These are phyloP conservation scores for Pseudocercospora cruenta DNA, from an alignment of 2,329 filamentous ascomycete genomes.

Conservation along the genomic window DNA sequence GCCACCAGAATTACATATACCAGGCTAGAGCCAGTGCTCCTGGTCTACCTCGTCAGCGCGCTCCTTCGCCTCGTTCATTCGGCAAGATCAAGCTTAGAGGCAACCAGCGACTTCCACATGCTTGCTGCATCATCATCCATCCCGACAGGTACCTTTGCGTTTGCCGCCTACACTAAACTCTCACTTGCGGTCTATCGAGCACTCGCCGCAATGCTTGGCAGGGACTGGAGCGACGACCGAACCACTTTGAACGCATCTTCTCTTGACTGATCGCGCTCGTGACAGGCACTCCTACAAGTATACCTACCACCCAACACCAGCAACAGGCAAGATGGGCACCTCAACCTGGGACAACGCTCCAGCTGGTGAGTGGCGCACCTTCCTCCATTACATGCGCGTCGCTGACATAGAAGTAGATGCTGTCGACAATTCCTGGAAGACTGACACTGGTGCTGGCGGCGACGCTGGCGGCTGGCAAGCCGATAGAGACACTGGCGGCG, in stretches of 20 bases:
- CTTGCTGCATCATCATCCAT: background rate
- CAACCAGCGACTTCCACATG: background rate
- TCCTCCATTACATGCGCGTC: background rate
- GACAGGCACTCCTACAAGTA: background rate
- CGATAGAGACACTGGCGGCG: conserved; percentile 9
- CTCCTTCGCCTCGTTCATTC: conserved; percentile 8
- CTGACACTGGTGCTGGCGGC: conserved; percentile 21
- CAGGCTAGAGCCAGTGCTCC: background rate
- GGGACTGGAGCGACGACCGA: too few species aligned
- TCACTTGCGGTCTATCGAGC: too few species aligned
- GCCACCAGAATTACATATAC: background rate
- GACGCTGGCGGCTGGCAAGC: conserved; percentile 20
- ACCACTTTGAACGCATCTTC: too few species aligned
- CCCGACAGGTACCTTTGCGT: background rate
- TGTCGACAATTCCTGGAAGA: conserved; percentile 29
- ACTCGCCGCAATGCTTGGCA: too few species aligned
- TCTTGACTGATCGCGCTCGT: background rate
- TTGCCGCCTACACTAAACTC: background rate
- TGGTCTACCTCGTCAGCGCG: conserved; percentile 1
- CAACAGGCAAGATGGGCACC: conserved; percentile 20
- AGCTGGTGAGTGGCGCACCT: conserved; percentile 20
- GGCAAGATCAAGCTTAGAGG: conserved; percentile 5
- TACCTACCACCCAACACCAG: background rate
- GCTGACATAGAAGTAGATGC: conserved; percentile 19
- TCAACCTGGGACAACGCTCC: conserved; percentile 32